Conservation (phyloP, 495 filamentous ascomycete species). For the Aspergillus ellipticus region DNA sequence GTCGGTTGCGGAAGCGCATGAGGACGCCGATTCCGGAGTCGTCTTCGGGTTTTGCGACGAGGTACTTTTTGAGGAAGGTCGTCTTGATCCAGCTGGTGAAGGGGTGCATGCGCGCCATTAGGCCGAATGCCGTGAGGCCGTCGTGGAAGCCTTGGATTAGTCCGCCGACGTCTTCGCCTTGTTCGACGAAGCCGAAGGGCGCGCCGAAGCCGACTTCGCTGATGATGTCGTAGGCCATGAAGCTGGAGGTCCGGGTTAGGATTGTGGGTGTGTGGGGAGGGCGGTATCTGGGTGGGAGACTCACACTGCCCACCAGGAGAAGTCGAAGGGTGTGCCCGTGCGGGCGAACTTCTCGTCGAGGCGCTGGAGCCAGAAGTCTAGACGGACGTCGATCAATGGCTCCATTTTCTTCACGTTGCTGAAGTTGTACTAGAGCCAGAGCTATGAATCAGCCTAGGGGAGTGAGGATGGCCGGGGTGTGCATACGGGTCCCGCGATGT, state of each 20-base stretch:
- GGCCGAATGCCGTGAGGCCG: slow-evolving; percentile 44
- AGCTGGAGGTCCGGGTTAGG: slow-evolving; percentile 21
- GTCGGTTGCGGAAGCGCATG: slow-evolving; percentile 50
- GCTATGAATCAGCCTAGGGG: slow-evolving; percentile 12
- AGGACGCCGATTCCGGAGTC: slow-evolving; percentile 39
- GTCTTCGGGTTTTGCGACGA: slow-evolving; percentile 54
- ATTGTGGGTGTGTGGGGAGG: not conserved
- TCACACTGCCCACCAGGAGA: slow-evolving; percentile 49
- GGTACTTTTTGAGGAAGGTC: slow-evolving; percentile 50
- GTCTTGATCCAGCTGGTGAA: slow-evolving; percentile 51
- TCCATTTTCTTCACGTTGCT: slow-evolving; percentile 53
- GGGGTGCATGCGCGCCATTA: slow-evolving; percentile 48
- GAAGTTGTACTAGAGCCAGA: slow-evolving; percentile 49
- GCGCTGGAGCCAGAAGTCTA: slow-evolving; percentile 41
- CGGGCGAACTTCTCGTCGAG: slow-evolving; percentile 40
- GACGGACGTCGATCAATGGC: slow-evolving; percentile 41
- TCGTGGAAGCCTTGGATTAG: slow-evolving; percentile 52
- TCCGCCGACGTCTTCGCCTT: slow-evolving; percentile 53
- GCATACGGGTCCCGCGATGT: slow-evolving; percentile 38
- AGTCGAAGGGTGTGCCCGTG: slow-evolving; percentile 46
- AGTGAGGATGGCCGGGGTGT: too few species aligned
- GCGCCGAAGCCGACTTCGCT: slow-evolving; percentile 60
- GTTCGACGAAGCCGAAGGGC: slow-evolving; percentile 58
- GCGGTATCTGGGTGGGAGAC: slow-evolving; percentile 17
- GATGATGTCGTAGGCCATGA: slow-evolving; percentile 62